Evolutionary conservation across 257 asterid species (phyloP).

Genomic region (Solanum bukasovii): DNA sequence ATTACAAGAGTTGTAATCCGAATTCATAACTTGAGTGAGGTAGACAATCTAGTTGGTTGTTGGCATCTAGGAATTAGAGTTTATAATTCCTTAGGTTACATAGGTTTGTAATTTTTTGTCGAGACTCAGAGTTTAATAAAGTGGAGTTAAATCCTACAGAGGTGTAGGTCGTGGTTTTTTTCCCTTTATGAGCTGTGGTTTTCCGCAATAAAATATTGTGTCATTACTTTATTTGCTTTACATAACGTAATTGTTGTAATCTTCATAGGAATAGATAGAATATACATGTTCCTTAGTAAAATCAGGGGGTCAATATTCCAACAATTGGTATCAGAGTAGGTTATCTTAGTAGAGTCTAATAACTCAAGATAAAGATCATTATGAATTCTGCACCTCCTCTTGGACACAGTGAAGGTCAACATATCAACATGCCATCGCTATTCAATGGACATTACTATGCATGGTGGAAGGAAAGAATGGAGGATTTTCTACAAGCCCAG

Average conservation of each 20-base stretch:
- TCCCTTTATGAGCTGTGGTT: not conserved
- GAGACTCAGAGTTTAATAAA: not conserved
- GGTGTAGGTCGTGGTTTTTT: not conserved
- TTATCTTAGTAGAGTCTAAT: too few species aligned
- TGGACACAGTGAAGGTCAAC: not conserved
- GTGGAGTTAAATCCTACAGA: not conserved
- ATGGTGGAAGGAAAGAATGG: not conserved
- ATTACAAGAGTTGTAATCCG: too few species aligned
- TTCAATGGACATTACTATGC: not conserved
- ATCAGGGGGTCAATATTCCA: not conserved
- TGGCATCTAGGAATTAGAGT: too few species aligned
- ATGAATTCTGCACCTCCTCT: not conserved
- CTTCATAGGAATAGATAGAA: not conserved
- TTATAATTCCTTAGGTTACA: too few species aligned
- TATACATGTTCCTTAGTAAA: not conserved
- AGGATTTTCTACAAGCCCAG: not conserved
- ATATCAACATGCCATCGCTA: not conserved
- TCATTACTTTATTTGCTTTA: not conserved
- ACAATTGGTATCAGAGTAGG: not conserved
- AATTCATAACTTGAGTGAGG: not conserved
- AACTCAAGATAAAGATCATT: not conserved
- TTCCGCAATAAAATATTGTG: not conserved
- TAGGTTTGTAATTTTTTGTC: not conserved
- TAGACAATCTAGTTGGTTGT: too few species aligned
- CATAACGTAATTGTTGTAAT: not conserved